Conservation (phyloP, 352 stramenopile genomes). For the Albugo candida region DNA sequence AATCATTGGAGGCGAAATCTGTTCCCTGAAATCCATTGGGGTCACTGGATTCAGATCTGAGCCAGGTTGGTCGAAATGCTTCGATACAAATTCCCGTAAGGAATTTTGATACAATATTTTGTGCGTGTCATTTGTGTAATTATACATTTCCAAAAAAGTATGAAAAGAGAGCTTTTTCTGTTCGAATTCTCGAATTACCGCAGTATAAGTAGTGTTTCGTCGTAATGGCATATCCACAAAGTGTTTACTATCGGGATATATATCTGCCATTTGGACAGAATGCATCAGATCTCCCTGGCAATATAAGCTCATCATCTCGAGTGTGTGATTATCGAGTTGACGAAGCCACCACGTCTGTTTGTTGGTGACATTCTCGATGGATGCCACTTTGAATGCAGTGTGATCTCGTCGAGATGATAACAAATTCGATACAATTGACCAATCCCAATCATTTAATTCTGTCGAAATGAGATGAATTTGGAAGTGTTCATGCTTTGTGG, state of each 20-base stretch:
- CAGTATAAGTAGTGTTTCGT: conserved; percentile 10
- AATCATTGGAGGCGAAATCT: conserved; percentile 12
- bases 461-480: no score
- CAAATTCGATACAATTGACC: no score
- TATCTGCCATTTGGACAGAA: conserved; percentile 27
- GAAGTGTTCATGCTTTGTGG: no score
- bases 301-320: conserved; percentile 12
- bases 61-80: conserved; percentile 40
- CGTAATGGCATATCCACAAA: conserved; percentile 83
- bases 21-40: conserved; percentile 22
- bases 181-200: conserved; percentile 17
- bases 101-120: conserved; percentile 9
- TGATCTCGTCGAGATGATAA: no score
- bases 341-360: no score
- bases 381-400: no score
- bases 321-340: no score
- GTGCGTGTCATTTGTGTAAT: conserved; percentile 8
- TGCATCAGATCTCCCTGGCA: conserved; percentile 31
- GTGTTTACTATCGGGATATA: conserved; percentile 76
- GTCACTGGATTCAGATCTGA: conserved; percentile 19
- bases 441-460: no score
- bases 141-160: neutral
- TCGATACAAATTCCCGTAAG: conserved; percentile 29
- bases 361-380: no score
- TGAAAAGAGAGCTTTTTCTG: conserved; percentile 4